Evolutionary conservation across 2,329 filamentous ascomycete species (phyloP), one percentile per base, ranked within the genome.

Genomic region (Remersonia thermophila): DNA sequence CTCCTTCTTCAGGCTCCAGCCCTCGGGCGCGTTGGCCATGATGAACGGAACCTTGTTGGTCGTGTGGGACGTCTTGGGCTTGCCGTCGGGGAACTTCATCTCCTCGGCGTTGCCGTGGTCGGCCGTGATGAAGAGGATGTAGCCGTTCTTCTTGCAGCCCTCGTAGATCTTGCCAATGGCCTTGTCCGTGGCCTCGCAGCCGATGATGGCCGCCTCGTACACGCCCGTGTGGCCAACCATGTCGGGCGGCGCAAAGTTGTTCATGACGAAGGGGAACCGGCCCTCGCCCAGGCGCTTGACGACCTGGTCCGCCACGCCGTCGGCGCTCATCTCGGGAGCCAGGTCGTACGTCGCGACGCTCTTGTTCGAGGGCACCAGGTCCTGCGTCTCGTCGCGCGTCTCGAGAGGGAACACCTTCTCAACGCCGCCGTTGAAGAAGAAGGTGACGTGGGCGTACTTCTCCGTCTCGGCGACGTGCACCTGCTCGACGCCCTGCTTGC

Each of bases 161-260:
- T 96, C 87, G 54, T 84, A 86, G 51, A 98, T 87, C 58, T 80
- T 76, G 52, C 85, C 86, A 52, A 98, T 98, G 37, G 83, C 89
- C 67, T 82, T 83, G 61, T 98, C 91, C 10, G 91, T 98, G 48
- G 89, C 79, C 48, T 78, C 70, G 50, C 81, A 80, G 51, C 79
- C 91, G 54, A 91, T 57, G 44, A 98, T 79, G 39, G 91, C 91
- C 20, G 91, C 89, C 52, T 96, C 80, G 64, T 96, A 96, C 42
- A 94, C 86, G 56, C 91, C 91, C 9, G 91, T 98, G 68, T 98
- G 91, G 50, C 91, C 91, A 47, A 98, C 91, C 91, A 98, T 98
- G 66, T 98, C 91, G 13, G 91, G 91, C 29, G 91, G 91, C 29
- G 91, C 91, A 63, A 98, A 96, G 77, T 98, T 98, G 78, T 96